Evolutionary conservation across 2,329 filamentous ascomycete species (phyloP).

Genomic region (Leptoxyphium fumago): DNA sequence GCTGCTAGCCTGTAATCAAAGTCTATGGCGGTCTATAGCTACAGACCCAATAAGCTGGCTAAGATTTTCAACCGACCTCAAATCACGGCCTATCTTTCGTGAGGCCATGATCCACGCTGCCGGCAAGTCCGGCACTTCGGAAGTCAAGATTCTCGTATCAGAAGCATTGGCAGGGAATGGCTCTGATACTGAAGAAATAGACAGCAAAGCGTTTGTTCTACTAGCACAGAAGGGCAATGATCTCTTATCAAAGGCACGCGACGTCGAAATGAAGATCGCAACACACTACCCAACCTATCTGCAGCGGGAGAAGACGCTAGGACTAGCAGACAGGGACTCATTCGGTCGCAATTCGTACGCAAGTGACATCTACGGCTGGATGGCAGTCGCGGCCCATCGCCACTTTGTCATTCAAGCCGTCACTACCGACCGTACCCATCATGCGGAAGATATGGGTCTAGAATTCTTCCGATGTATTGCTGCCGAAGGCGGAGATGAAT

Average conservation of each 20-base stretch:
- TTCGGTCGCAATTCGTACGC: slow-evolving; percentile 29
- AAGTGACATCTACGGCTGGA: slow-evolving; percentile 37
- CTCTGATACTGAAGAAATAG: slow-evolving; percentile 6
- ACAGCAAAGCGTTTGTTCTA: slow-evolving; percentile 10
- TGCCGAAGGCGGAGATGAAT: slow-evolving; percentile 25
- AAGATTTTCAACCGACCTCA: slow-evolving; percentile 30
- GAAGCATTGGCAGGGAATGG: neutral
- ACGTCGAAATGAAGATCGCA: slow-evolving; percentile 18
- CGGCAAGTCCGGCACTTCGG: slow-evolving; percentile 24
- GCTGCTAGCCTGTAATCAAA: slow-evolving; percentile 32
- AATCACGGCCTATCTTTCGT: slow-evolving; percentile 29
- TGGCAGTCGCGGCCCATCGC: slow-evolving; percentile 31
- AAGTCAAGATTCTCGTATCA: neutral
- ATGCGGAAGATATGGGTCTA: slow-evolving; percentile 30
- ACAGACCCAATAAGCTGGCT: slow-evolving; percentile 31
- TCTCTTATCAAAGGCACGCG: slow-evolving; percentile 14
- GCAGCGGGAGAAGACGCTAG: slow-evolving; percentile 12
- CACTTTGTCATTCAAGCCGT: slow-evolving; percentile 32
- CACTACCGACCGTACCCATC: slow-evolving; percentile 23
- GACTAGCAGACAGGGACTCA: slow-evolving; percentile 17
- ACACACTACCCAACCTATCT: slow-evolving; percentile 20
- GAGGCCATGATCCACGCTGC: slow-evolving; percentile 31
- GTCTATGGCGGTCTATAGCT: slow-evolving; percentile 31
- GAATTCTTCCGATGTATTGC: slow-evolving; percentile 28
- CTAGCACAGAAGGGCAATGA: slow-evolving; percentile 18